These are phyloP conservation scores for Erodium maritimum DNA, from an alignment of 345 rosid species.

Conservation along the genomic window DNA sequence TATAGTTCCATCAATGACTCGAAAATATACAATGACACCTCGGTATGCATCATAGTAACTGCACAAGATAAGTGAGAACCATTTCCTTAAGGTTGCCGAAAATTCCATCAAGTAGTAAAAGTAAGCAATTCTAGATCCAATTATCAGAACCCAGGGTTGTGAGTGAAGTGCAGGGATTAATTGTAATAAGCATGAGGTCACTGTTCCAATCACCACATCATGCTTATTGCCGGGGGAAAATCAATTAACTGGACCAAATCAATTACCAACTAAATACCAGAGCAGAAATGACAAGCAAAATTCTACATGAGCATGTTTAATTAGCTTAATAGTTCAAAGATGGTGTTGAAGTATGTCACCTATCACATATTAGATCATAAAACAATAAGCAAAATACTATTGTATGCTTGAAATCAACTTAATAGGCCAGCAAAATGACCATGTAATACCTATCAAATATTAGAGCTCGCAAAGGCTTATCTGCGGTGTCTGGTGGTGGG, in stretches of 20 bases:
- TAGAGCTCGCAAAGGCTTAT: constrained; percentile 59
- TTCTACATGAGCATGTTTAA: neutral
- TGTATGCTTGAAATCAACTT: neutral
- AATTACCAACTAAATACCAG: neutral
- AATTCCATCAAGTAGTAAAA: neutral
- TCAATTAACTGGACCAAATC: neutral
- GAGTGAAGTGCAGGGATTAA: too few species aligned
- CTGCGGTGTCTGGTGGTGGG: constrained; percentile 57
- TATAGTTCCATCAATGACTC: constrained; percentile 84
- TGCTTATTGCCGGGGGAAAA: too few species aligned
- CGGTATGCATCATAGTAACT: constrained; percentile 98
- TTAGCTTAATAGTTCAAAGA: neutral
- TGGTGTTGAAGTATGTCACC: neutral
- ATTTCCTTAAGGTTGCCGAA: neutral
- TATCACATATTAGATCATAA: too few species aligned
- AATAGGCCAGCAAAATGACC: neutral
- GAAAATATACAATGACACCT: constrained; percentile 92
- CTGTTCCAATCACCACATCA: too few species aligned
- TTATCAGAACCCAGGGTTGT: too few species aligned
- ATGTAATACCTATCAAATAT: constrained; percentile 80
- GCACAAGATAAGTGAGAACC: constrained; percentile 12
- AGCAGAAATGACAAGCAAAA: neutral
- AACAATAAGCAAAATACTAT: neutral
- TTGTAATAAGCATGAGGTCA: too few species aligned
- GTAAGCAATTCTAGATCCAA: neutral